Percentiles rank a stretch among this genome's conserved stretches.
Conservation (phyloP, 495 filamentous ascomycete species). For the Aspergillus carlsbadensis region DNA sequence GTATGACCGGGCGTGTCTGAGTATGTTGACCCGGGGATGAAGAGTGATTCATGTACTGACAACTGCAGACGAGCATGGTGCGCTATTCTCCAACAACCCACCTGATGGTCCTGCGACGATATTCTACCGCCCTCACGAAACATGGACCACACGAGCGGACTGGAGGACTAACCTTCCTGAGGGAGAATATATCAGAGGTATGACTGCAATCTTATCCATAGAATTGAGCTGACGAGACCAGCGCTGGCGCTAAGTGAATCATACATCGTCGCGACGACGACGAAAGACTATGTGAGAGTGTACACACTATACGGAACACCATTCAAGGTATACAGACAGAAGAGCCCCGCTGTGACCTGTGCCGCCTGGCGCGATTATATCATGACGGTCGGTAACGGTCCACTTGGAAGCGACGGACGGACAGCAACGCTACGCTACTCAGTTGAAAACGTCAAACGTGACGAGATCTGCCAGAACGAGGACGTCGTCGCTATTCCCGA, state of each 20-base stretch:
- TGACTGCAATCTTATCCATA: neutral
- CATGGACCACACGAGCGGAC: constrained; percentile 87
- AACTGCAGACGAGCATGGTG: constrained; percentile 68
- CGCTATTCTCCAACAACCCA: constrained; percentile 81
- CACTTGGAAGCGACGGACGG: constrained; percentile 73
- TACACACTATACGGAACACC: constrained; percentile 93
- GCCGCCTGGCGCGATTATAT: constrained; percentile 93
- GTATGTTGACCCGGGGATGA: constrained; percentile 32
- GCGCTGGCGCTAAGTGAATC: constrained; percentile 91
- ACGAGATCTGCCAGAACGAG: constrained; percentile 88
- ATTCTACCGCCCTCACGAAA: constrained; percentile 97
- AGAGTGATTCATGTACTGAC: constrained; percentile 33
- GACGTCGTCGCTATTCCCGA: constrained; percentile 83
- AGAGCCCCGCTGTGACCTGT: constrained; percentile 89
- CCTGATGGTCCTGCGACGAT: constrained; percentile 71
- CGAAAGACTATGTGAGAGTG: constrained; percentile 80
- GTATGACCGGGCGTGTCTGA: constrained; percentile 93
- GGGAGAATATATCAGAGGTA: constrained; percentile 70
- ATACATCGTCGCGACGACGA: constrained; percentile 84
- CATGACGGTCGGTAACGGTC: constrained; percentile 88
- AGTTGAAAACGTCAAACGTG: constrained; percentile 88
- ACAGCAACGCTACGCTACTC: constrained; percentile 73
- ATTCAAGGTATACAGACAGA: constrained; percentile 83
- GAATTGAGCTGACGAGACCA: constrained; percentile 17
- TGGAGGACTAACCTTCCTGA: constrained; percentile 84